Evolutionary conservation across 306 rosid species (phyloP).

Genomic region (Pueraria montana): DNA sequence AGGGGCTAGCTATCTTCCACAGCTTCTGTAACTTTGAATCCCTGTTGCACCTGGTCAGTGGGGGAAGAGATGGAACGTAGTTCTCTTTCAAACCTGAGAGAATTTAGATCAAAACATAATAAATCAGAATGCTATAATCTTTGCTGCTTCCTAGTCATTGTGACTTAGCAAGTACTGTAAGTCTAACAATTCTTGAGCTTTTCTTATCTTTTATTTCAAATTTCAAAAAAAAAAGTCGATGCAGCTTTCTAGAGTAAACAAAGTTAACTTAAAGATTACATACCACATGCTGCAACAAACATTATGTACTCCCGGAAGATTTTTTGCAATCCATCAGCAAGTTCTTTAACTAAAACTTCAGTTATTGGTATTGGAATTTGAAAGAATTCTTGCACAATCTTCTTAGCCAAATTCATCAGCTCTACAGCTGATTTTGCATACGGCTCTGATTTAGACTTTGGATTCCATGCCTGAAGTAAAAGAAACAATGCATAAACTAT

Average conservation of each 20-base stretch:
- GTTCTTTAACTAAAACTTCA: conserved; percentile 76
- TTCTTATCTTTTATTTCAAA: not conserved
- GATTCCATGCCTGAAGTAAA: conserved; percentile 88
- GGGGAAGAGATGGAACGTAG: conserved; percentile 86
- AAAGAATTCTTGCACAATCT: conserved; percentile 75
- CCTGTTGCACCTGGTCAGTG: conserved; percentile 85
- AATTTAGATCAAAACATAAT: conserved; percentile 4
- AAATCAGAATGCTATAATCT: conserved; percentile 18
- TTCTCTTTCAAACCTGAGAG: conserved; percentile 81
- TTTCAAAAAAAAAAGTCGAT: not conserved
- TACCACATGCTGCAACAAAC: conserved; percentile 80
- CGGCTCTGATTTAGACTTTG: conserved; percentile 89
- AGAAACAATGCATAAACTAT: not conserved
- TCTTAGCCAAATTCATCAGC: conserved; percentile 68
- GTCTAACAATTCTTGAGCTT: not conserved
- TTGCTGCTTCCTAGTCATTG: not conserved
- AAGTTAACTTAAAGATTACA: conserved; percentile 17
- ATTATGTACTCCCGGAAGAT: conserved; percentile 70
- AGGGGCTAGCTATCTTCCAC: conserved; percentile 86
- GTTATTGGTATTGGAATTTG: conserved; percentile 76
- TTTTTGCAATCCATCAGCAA: conserved; percentile 66
- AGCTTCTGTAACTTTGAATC: conserved; percentile 73
- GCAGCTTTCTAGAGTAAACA: conserved; percentile 4
- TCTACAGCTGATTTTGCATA: conserved; percentile 81
- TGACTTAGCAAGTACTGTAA: not conserved